phyloP scores from a whole-genome alignment of 768 basidiomycete genomes.

The Mrakia frigida region DNA sequence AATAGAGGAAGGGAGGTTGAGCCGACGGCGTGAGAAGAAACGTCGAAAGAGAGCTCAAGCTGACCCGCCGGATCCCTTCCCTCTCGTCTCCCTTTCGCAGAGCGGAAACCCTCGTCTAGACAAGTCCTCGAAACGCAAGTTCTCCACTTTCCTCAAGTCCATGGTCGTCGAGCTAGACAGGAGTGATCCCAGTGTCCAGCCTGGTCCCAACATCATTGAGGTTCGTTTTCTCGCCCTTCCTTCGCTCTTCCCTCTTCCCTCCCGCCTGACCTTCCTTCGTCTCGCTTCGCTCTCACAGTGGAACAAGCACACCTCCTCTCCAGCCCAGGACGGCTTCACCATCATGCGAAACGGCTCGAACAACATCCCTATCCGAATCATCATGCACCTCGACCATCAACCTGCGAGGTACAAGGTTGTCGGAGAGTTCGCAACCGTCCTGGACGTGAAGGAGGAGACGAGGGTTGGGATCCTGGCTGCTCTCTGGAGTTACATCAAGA shows the following conservation, averaged over 20 bases:
- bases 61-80: neutral
- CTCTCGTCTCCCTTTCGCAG: constrained; percentile 27
- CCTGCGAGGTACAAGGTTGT: constrained; percentile 80
- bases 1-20: neutral
- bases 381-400: constrained; percentile 78
- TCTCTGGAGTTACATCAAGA: constrained; percentile 88
- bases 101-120: constrained; percentile 42
- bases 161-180: constrained; percentile 78
- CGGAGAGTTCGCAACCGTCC: constrained; percentile 58
- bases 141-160: constrained; percentile 76
- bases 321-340: constrained; percentile 76
- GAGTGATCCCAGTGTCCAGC: constrained; percentile 69
- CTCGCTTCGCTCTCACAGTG: constrained; percentile 38
- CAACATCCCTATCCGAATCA: constrained; percentile 51
- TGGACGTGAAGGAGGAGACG: constrained; percentile 80
- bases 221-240: constrained; percentile 47
- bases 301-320: constrained; percentile 43
- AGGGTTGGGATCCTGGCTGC: constrained; percentile 72
- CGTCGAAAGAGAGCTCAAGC: neutral
- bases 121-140: constrained; percentile 56
- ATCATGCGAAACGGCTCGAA: constrained; percentile 51
- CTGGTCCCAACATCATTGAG: constrained; percentile 72
- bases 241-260: constrained; percentile 14
- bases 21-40: too few species aligned
- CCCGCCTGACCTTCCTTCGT: constrained; percentile 45